Evolutionary conservation across 352 stramenopile species (phyloP), one percentile per base, ranked within the genome.

Genomic region (Phytophthora sp.): DNA sequence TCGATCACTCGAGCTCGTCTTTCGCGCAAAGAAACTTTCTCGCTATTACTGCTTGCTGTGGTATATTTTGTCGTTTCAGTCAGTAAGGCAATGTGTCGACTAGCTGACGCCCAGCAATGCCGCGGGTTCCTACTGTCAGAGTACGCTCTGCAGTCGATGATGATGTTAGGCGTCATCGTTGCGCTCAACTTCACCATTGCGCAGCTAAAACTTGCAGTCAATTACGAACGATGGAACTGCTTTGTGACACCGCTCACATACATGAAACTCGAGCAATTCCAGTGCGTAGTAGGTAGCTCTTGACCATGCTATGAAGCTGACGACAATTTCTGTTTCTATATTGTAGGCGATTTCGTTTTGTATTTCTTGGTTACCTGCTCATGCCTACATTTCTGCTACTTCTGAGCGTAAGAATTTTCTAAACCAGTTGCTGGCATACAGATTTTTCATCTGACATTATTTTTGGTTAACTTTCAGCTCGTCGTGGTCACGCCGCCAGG

Each of bases 221-320:
- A 77, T 11, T 80, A 84, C 49, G 69, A 73, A 23, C 73, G 80
- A 16, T 91, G 83, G 83, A 80, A 88, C 54, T 77, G 77, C 50
- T 74, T 73, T 53, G 72, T 84, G 27, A 86, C 80, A 0, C 79
- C 83, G 15, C 60, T 89, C 21, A 82, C 75, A 18, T 88, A 90
- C 60, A 88, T 88, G 73, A 88, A 88, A 52, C 77, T 92, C 41
- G 77, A 84, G n/a, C 80, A 89, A 56, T 88, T 88, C 41, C 71
- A 82, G 80, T 89, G 57, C 20, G 76, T 70, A 13, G 7, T 15
- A 24, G 29, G 29, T 33, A 21, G 16, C 8, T 16, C 18, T 24
- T 57, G 27, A 9, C 3, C 1, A 5, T 47, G 44, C 18, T 7
- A 20, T 26, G 33, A 3, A 57, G 27, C 24, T 50, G 29, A 55